Base-by-base conservation (phyloP, 2,329 filamentous ascomycete genomes). In the Pseudogymnoascus sp. region DNA sequence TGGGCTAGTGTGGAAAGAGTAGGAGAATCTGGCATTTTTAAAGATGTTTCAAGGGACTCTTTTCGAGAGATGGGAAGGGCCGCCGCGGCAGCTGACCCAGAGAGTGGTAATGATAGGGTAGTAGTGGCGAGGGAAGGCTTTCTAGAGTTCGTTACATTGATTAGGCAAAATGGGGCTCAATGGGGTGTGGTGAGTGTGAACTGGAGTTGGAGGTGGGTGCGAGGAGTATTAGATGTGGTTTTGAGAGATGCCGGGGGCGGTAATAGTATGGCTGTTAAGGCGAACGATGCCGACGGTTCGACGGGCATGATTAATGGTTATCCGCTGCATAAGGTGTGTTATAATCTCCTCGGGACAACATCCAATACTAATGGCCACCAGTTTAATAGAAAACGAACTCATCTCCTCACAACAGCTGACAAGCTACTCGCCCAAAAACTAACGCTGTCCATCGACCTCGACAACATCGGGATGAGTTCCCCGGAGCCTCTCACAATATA, bases 11-110 rank as follows among this genome's bases (percentile, higher is more conserved):
- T 73, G 35, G 59, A 63, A 3, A 65, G 69, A 1, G 65, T 73
- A 7, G 68, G 67, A 28, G 35, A 40, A 12, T 69, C 67, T 11
- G 66, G 67, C 7, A 65, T 74, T 2, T 73, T 72, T 50, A 59
- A 63, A 11, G 68, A 63, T 3, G 66, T 73, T 50, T 14, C 11
- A 16, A 59, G 61, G 12, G 40, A 59, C 1, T 35, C 65, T 18
- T 69, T 67, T 68, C 42, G 62, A 16, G 18, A 47, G 10, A 63
- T 63, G 42, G 71, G 68, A 16, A 56, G 56, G 33, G 60, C 64
- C 4, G 65, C 66, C 5, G 65, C 70, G 1, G 10, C 18, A 37
- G 53, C 40, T 35, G 65, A 25, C n/a, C n/a, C 10, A 4, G 2
- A 56, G 10, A 10, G 5, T 35, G 8, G 3, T 16, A 21, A 56